Base-by-base conservation (phyloP, 371 early-diverging fungal species). In the Nematocida displodere region DNA sequence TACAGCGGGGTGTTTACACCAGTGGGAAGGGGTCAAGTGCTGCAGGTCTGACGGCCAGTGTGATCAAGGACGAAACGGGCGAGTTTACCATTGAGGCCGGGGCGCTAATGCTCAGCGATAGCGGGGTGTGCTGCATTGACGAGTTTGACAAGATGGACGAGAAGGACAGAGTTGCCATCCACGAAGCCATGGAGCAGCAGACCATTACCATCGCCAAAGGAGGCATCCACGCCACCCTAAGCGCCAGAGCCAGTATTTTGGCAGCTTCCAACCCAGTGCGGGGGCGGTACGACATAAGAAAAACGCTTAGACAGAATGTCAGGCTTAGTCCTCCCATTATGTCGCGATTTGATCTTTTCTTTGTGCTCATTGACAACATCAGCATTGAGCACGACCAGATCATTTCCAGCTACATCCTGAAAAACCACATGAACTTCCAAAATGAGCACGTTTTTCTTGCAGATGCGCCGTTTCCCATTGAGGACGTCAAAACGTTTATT, bases 181-280 rank as follows among this genome's bases (percentile, higher is more conserved):
- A 97, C 87, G 99, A 98, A 86, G 99, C 96, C 17, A 98, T 98
- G 99, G 97, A 97, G 84, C 97, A 99, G 85, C 97, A 97, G 85
- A 96, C 95, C 0, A 96, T 98, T 63, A 90, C 91, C n/a, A 95
- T 98, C 77, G 90, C 95, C 46, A 98, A 98, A 80, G 99, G 97
- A 36, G 97, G 99, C 66, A 94, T 97, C 78, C 92, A 94, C 80
- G 82, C 81, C 42, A 82, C 85, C 11, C 78, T 85, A 24, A 84
- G 84, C 66, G 78, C 84, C 8, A 31, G 84, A 40, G 76, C 79
- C 20, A 67, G 64, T 24, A 80, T 85, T 26, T 58, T 85, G 24
- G 85, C 85, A 37, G 85, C 85, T 54, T 82, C 84, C 4, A 85
- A 85, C 64, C 85, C 85, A 11, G 78, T 83, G 11, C 61, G 65